These are phyloP conservation scores for Microbotryum intermedium DNA, from an alignment of 1,284 basidiomycete species.

Conservation along the genomic window DNA sequence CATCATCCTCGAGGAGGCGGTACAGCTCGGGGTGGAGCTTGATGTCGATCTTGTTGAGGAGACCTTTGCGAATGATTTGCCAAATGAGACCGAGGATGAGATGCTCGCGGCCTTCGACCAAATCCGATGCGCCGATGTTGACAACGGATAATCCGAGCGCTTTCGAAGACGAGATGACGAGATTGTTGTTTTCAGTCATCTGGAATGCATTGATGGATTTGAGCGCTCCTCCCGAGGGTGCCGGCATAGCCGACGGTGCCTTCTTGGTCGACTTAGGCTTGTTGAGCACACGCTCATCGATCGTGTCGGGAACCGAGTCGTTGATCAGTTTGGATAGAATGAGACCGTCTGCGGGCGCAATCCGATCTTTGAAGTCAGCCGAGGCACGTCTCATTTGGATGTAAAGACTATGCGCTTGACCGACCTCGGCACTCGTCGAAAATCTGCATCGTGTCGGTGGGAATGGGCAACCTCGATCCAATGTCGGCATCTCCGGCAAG, in stretches of 20 bases:
- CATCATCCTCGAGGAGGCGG: slow-evolving; percentile 87
- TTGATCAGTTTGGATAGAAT: slow-evolving; percentile 98
- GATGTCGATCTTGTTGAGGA: slow-evolving; percentile 92
- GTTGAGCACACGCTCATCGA: slow-evolving; percentile 96
- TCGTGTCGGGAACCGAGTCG: slow-evolving; percentile 97
- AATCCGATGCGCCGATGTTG: slow-evolving; percentile 90
- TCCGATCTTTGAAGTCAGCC: not conserved
- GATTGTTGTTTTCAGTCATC: slow-evolving; percentile 99
- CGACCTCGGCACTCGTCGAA: slow-evolving; percentile 82
- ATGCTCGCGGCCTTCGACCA: slow-evolving; percentile 90
- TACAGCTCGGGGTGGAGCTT: slow-evolving; percentile 97
- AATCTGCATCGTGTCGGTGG: slow-evolving; percentile 96
- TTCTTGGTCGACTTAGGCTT: slow-evolving; percentile 55
- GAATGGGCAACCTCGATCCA: slow-evolving; percentile 75
- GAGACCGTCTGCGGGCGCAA: slow-evolving; percentile 60
- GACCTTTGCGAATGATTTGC: slow-evolving; percentile 92
- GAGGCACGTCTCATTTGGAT: not conserved
- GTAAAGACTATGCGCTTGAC: slow-evolving; percentile 11
- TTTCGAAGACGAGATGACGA: slow-evolving; percentile 95
- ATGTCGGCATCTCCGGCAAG: slow-evolving; percentile 85
- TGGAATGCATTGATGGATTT: slow-evolving; percentile 81
- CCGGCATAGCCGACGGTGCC: slow-evolving; percentile 19
- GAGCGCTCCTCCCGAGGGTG: slow-evolving; percentile 33
- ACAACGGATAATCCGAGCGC: slow-evolving; percentile 97
- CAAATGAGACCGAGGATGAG: slow-evolving; percentile 97